These are phyloP conservation scores for Triangularia setosa DNA, from an alignment of 2,329 filamentous ascomycete genomes.

Conservation along the genomic window DNA sequence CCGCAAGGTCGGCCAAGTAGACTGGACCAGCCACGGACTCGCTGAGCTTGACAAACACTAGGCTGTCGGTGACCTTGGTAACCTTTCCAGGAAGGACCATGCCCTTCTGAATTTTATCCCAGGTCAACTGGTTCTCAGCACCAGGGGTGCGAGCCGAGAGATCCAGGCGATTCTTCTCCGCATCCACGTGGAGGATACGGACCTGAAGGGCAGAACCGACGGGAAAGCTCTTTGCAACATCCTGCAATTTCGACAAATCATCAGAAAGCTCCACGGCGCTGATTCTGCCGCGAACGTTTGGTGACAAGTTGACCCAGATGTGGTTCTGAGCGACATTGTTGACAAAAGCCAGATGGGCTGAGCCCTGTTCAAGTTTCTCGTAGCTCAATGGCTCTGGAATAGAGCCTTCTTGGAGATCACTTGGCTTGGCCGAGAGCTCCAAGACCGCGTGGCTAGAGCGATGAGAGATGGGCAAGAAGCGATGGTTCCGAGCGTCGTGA, in stretches of 20 bases:
- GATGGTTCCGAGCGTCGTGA: slow-evolving; percentile 85
- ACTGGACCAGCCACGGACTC: slow-evolving; percentile 76
- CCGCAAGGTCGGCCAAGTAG: slow-evolving; percentile 75
- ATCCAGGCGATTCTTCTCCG: slow-evolving; percentile 71
- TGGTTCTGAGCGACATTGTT: slow-evolving; percentile 81
- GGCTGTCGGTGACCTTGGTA: slow-evolving; percentile 79
- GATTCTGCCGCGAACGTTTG: slow-evolving; percentile 80
- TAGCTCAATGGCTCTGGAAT: slow-evolving; percentile 56
- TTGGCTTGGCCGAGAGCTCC: slow-evolving; percentile 79
- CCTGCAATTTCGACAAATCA: slow-evolving; percentile 72
- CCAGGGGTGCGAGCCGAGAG: slow-evolving; percentile 70
- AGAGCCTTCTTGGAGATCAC: slow-evolving; percentile 48
- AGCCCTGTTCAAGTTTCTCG: slow-evolving; percentile 67
- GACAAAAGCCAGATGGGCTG: slow-evolving; percentile 75
- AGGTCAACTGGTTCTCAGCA: slow-evolving; percentile 55
- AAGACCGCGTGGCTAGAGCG: slow-evolving; percentile 76
- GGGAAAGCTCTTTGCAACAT: slow-evolving; percentile 77
- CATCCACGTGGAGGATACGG: slow-evolving; percentile 70
- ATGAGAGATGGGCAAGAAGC: slow-evolving; percentile 88
- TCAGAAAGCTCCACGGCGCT: slow-evolving; percentile 80
- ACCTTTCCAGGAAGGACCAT: slow-evolving; percentile 80
- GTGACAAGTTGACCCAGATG: slow-evolving; percentile 88
- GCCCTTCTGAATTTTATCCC: slow-evolving; percentile 70
- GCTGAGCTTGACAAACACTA: slow-evolving; percentile 80
- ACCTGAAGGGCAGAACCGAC: slow-evolving; percentile 84